Base-by-base conservation (phyloP, 148 eudicot genomes). In the Rhododendron vialii region DNA sequence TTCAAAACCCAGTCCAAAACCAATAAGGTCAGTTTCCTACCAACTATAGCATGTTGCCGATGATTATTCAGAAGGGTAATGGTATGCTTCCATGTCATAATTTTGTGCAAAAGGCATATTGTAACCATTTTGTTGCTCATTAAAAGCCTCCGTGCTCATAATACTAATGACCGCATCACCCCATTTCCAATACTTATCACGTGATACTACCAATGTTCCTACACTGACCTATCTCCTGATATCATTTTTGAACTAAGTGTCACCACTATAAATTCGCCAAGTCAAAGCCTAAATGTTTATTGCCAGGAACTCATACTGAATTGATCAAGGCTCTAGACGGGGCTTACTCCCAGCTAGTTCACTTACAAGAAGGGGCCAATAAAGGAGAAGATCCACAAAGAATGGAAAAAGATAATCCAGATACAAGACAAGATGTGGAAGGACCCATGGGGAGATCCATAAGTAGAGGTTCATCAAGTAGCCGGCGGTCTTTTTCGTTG, bases 321-420 rank as follows among this genome's bases (percentile, higher is more conserved):
- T 83, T 96, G 90, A 90, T 94, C 22, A 91, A 89, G 80, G 84
- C 93, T 73, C 90, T 94, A 9, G 92, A 91, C 30, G 98, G 98
- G 63, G 95, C 95, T 67, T 96, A 96, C 87, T 88, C 94, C 5
- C 98, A 94, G 81, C 92, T 96, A 38, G 88, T 94, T 69, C 90
- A 88, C 77, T 91, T 94, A 85, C 98, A 96, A 87, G 91, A 93
- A 89, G 93, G 96, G 18, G 85, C 88, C 51, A 90, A 88, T 59
- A 84, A 87, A 75, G 86, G 80, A 78, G 92, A 91, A 86, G 87
- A 88, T n/a, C 15, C 84, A 51, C 80, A 41, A 50, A 20, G 4
- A n/a, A 38, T 87, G 78, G 92, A 89, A 3, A 3, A 82, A 33
- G 89, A 81, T n/a, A 85, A 78, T 45, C 5, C 53, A 10, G 87